These are phyloP conservation scores for Globisporangium barbulae DNA, from an alignment of 352 stramenopile species.

Conservation along the genomic window DNA sequence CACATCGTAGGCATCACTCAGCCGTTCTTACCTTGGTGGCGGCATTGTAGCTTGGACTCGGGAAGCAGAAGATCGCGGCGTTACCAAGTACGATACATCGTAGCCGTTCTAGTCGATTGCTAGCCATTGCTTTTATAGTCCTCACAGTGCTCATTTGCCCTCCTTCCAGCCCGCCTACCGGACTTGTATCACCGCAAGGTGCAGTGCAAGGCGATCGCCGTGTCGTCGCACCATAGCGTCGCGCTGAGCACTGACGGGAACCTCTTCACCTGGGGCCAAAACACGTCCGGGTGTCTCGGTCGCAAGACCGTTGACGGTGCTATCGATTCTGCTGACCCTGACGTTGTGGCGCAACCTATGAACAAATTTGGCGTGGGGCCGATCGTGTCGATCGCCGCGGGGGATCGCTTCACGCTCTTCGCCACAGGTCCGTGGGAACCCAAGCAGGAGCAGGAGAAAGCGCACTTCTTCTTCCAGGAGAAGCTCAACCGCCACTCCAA, in stretches of 20 bases:
- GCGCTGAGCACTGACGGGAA: slow-evolving; percentile 50
- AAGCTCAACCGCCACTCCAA: slow-evolving; percentile 45
- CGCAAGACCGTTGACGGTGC: slow-evolving; percentile 23
- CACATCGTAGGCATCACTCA: too few species aligned
- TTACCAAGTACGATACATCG: slow-evolving; percentile 45
- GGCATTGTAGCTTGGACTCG: slow-evolving; percentile 44
- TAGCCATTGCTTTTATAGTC: not conserved
- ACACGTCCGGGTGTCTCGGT: slow-evolving; percentile 52
- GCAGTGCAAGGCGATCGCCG: slow-evolving; percentile 41
- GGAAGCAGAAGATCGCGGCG: slow-evolving; percentile 59
- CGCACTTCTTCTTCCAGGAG: slow-evolving; percentile 38
- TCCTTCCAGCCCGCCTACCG: slow-evolving; percentile 42
- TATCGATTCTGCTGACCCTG: slow-evolving; percentile 41
- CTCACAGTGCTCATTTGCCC: too few species aligned
- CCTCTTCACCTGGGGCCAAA: slow-evolving; percentile 75
- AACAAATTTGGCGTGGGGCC: slow-evolving; percentile 38
- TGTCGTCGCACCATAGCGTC: slow-evolving; percentile 56
- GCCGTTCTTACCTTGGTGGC: not conserved
- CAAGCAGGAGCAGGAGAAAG: slow-evolving; percentile 29
- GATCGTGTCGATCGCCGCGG: slow-evolving; percentile 50
- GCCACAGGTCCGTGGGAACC: slow-evolving; percentile 44
- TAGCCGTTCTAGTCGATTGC: slow-evolving; percentile 6
- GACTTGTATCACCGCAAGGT: slow-evolving; percentile 48
- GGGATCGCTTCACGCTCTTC: slow-evolving; percentile 59
- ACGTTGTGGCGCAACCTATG: slow-evolving; percentile 30